Conservation (phyloP, 805 yeast genomes). For the Zygoascus ofunaensis region DNA sequence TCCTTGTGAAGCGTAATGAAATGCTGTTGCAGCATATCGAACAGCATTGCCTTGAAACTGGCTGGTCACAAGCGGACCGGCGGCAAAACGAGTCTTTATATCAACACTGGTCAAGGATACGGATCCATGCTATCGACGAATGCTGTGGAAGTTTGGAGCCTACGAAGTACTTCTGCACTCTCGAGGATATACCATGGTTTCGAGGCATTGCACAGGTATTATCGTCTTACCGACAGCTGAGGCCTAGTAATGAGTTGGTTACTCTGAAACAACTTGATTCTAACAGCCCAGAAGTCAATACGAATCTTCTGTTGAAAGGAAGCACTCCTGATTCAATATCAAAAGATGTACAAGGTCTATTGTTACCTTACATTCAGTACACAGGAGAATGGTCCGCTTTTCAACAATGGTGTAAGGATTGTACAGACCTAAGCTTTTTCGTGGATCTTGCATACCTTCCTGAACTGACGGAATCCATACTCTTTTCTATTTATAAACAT, state of each 20-base stretch:
- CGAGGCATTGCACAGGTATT: conserved; percentile 25
- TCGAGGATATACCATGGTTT: conserved; percentile 20
- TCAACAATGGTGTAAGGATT: conserved; percentile 10
- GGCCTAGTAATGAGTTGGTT: neutral
- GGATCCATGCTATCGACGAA: conserved; percentile 24
- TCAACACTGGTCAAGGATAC: conserved; percentile 20
- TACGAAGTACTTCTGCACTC: conserved; percentile 13
- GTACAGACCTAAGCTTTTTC: conserved; percentile 12
- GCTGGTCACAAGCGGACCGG: conserved; percentile 18
- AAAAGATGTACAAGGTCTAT: conserved; percentile 19
- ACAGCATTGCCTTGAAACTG: conserved; percentile 10
- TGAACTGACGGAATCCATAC: conserved; percentile 11
- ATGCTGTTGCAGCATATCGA: conserved; percentile 10
- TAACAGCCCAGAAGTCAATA: conserved; percentile 2
- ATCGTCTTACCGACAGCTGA: conserved; percentile 13
- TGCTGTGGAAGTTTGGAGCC: conserved; percentile 14
- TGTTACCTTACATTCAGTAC: conserved; percentile 25
- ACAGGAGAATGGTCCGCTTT: conserved; percentile 14
- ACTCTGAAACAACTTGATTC: conserved; percentile 18
- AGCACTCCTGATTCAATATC: conserved; percentile 14
- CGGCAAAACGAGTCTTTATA: conserved; percentile 2
- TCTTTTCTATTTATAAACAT: conserved; percentile 16
- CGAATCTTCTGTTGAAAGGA: conserved; percentile 11
- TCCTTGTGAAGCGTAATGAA: conserved; percentile 9
- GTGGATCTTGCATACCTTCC: conserved; percentile 11